Evolutionary conservation across 148 eudicot species (phyloP).

Genomic region (Amaranthus palmeri): DNA sequence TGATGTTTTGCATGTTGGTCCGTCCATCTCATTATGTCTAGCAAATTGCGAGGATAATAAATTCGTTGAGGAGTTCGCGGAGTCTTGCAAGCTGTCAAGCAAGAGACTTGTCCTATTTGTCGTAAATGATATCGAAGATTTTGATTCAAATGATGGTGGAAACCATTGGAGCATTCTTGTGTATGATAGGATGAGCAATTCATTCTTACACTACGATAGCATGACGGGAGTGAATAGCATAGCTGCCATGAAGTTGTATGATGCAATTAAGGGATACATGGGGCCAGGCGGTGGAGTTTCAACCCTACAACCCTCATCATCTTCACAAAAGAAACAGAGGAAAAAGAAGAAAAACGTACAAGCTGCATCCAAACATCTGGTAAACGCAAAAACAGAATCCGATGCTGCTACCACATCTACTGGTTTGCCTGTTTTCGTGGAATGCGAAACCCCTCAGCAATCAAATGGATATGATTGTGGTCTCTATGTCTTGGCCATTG

Average conservation of each 20-base stretch:
- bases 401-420: not conserved
- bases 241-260: slow-evolving; percentile 19
- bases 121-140: slow-evolving; percentile 17
- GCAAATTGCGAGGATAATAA: slow-evolving; percentile 13
- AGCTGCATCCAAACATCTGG: not conserved
- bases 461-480: slow-evolving; percentile 26
- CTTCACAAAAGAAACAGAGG: slow-evolving; percentile 1
- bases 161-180: slow-evolving; percentile 20
- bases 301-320: slow-evolving; percentile 1
- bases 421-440: slow-evolving; percentile 5
- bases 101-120: slow-evolving; percentile 16
- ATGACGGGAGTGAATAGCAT: slow-evolving; percentile 11
- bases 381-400: not conserved
- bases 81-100: slow-evolving; percentile 14
- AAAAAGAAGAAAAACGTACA: slow-evolving; percentile 13
- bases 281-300: slow-evolving; percentile 16
- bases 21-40: not conserved
- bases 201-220: slow-evolving; percentile 17
- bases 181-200: slow-evolving; percentile 10
- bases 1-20: slow-evolving; percentile 8
- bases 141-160: slow-evolving; percentile 4
- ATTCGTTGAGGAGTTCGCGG: slow-evolving; percentile 1
- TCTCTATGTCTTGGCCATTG: slow-evolving; percentile 16
- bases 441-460: slow-evolving; percentile 15
- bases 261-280: slow-evolving; percentile 7